Evolutionary conservation across 495 filamentous ascomycete genomes (phyloP).

Genomic region (Neurospora sp.): DNA sequence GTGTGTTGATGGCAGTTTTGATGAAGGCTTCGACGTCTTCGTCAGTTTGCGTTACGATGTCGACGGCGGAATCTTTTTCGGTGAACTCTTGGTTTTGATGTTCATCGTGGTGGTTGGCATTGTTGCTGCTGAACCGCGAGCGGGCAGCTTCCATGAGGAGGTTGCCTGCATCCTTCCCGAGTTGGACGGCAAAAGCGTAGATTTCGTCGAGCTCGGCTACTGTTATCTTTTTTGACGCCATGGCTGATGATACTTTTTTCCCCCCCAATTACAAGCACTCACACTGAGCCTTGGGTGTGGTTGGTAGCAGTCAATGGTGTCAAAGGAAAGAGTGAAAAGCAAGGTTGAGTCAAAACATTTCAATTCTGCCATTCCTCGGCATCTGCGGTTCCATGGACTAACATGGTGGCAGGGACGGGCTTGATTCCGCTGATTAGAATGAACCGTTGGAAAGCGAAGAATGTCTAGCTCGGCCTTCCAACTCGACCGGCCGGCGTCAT

Average conservation of each 20-base stretch:
- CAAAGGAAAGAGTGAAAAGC: background rate
- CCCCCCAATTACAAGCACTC: background rate
- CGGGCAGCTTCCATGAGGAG: conserved; percentile 45
- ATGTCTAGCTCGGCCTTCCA: background rate
- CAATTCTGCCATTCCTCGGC: background rate
- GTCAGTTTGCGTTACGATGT: conserved; percentile 63
- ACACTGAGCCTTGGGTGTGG: background rate
- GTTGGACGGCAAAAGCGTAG: conserved; percentile 53
- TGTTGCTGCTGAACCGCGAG: conserved; percentile 28
- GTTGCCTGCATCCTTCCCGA: conserved; percentile 53
- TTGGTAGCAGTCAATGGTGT: background rate
- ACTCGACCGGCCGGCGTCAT: background rate
- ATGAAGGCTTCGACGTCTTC: conserved; percentile 62
- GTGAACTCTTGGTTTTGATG: conserved; percentile 15
- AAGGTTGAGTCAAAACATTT: background rate
- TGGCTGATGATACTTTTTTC: background rate
- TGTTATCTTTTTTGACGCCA: conserved; percentile 2
- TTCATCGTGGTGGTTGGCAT: background rate
- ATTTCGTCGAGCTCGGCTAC: conserved; percentile 42
- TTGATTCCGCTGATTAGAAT: background rate
- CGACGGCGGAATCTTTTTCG: conserved; percentile 58
- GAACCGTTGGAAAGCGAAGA: background rate
- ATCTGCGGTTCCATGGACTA: background rate
- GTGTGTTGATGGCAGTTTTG: conserved; percentile 39
- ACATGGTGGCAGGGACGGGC: background rate